phyloP scores from a whole-genome alignment of 2,329 filamentous ascomycete species.

The Macrophomina tecta region DNA sequence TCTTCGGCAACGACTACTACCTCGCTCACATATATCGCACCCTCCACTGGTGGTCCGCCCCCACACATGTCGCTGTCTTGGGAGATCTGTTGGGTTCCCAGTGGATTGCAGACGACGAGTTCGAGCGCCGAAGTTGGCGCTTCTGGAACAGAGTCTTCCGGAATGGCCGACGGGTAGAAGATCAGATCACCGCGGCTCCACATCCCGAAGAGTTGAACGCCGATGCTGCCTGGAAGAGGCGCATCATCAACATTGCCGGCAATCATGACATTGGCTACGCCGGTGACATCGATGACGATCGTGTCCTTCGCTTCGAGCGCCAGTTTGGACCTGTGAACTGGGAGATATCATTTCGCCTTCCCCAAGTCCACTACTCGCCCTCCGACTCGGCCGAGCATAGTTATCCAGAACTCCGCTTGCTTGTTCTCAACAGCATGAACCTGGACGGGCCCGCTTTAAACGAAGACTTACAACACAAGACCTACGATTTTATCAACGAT shows the following conservation, averaged over 20 bases:
- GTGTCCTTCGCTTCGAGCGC: constrained; percentile 80
- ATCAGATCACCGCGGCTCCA: constrained; percentile 38
- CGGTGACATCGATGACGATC: constrained; percentile 80
- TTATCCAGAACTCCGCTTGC: constrained; percentile 74
- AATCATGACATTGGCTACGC: constrained; percentile 98
- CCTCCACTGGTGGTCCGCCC: constrained; percentile 80
- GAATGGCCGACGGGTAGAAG: constrained; percentile 67
- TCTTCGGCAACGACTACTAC: constrained; percentile 94
- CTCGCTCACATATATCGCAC: constrained; percentile 90
- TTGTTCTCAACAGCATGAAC: constrained; percentile 92
- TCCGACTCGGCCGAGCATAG: constrained; percentile 34
- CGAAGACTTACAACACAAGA: constrained; percentile 71
- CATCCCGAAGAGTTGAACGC: constrained; percentile 46
- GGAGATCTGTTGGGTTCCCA: constrained; percentile 94
- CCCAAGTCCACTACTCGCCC: constrained; percentile 29
- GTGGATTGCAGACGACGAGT: constrained; percentile 89
- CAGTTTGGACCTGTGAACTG: constrained; percentile 90
- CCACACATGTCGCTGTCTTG: constrained; percentile 86
- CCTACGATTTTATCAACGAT: constrained; percentile 77
- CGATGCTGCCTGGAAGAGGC: constrained; percentile 69
- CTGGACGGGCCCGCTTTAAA: constrained; percentile 82
- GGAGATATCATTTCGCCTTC: constrained; percentile 71
- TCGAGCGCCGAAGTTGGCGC: constrained; percentile 71
- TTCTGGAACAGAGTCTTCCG: constrained; percentile 84
- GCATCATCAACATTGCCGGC: constrained; percentile 87